These are phyloP conservation scores for Tylopilus rubrobrunneus DNA, from an alignment of 768 basidiomycete genomes.

Conservation along the genomic window DNA sequence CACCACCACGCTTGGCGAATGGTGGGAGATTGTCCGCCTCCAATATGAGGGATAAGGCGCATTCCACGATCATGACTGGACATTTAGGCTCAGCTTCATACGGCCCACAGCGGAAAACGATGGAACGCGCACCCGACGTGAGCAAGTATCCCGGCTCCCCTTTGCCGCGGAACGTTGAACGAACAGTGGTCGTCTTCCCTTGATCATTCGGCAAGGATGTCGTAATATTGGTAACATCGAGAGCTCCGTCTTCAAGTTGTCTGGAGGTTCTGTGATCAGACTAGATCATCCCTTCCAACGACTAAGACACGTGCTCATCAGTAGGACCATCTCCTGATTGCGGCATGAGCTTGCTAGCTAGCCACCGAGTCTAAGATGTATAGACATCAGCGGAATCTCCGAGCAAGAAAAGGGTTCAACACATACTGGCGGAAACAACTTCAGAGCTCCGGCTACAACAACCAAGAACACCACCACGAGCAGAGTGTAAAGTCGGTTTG, in stretches of 20 bases:
- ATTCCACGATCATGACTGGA: conserved; percentile 76
- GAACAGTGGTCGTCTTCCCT: conserved; percentile 41
- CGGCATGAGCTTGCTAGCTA: conserved; percentile 48
- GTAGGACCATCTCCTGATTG: conserved; percentile 61
- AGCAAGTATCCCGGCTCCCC: conserved; percentile 74
- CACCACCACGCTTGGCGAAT: conserved; percentile 62
- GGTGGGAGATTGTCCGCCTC: conserved; percentile 52
- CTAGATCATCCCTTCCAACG: background rate
- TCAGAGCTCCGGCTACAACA: conserved; percentile 23
- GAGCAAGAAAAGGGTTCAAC: background rate
- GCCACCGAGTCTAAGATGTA: conserved; percentile 43
- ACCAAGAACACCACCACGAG: conserved; percentile 35
- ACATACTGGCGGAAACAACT: conserved; percentile 37
- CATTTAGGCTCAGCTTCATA: background rate
- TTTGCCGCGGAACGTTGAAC: conserved; percentile 57
- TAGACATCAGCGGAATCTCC: background rate
- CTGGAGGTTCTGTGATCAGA: conserved; percentile 32
- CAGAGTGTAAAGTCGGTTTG: conserved; percentile 38
- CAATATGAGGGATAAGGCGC: conserved; percentile 67
- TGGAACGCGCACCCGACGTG: conserved; percentile 6
- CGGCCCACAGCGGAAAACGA: background rate
- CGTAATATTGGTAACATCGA: conserved; percentile 69
- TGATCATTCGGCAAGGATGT: conserved; percentile 46
- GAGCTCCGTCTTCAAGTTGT: conserved; percentile 52
- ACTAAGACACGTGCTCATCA: conserved; percentile 44